Percentiles rank a stretch among this genome's conserved stretches.
These are phyloP conservation scores for Tephrocybe rancida DNA, from an alignment of 768 basidiomycete species.

Conservation along the genomic window DNA sequence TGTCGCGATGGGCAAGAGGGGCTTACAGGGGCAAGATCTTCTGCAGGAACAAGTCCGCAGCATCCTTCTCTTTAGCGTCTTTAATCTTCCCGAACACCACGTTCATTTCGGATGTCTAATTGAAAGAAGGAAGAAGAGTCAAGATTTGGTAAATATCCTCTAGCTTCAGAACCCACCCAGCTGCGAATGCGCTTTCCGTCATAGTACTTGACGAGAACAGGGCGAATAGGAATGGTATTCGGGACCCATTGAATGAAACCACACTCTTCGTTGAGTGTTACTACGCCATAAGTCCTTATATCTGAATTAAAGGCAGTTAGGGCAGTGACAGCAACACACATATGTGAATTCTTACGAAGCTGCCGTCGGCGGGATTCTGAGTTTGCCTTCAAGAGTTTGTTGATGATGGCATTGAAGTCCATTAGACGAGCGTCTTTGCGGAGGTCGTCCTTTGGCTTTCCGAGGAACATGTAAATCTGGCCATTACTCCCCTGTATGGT, in stretches of 20 bases:
- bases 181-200: slow-evolving; percentile 40
- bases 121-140: not conserved
- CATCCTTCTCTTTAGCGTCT: slow-evolving; percentile 48
- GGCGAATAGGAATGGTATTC: slow-evolving; percentile 83
- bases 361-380: slow-evolving; percentile 91
- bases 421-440: slow-evolving; percentile 96
- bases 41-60: slow-evolving; percentile 49
- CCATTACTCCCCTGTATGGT: slow-evolving; percentile 84
- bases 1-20: not conserved
- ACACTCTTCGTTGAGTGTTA: slow-evolving; percentile 95
- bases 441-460: slow-evolving; percentile 96
- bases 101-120: slow-evolving; percentile 46
- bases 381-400: slow-evolving; percentile 91
- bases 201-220: slow-evolving; percentile 73
- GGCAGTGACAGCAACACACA: not conserved
- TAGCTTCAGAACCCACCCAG: slow-evolving; percentile 36
- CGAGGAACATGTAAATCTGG: slow-evolving; percentile 85
- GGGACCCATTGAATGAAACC: slow-evolving; percentile 99
- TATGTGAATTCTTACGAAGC: slow-evolving; percentile 68
- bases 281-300: slow-evolving; percentile 98
- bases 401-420: slow-evolving; percentile 98
- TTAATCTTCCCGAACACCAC: slow-evolving; percentile 54
- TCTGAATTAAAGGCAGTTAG: slow-evolving; percentile 44
- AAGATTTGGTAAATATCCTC: not conserved
- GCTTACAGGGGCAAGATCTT: slow-evolving; percentile 62